phyloP scores from a whole-genome alignment of 371 early-diverging fungal species.

The Entomophthora muscae region DNA sequence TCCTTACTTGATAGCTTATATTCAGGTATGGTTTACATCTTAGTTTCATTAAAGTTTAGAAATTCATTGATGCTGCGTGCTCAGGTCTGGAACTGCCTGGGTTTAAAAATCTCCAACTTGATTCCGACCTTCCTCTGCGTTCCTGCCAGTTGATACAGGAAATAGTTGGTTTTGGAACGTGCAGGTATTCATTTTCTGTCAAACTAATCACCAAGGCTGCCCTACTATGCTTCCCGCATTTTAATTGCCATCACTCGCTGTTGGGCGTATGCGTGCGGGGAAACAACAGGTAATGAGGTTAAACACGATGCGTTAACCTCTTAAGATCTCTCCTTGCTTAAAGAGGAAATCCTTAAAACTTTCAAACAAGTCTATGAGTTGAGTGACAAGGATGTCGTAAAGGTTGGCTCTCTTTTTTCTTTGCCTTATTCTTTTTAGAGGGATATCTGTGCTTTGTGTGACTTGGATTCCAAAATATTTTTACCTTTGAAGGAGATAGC shows the following conservation, averaged over 20 bases:
- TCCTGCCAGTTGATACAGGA: neutral
- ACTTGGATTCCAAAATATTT: no score
- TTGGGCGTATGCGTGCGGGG: neutral
- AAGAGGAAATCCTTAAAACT: neutral
- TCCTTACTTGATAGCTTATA: neutral
- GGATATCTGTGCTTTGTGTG: no score
- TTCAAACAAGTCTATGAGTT: neutral
- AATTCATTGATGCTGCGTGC: neutral
- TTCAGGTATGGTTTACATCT: neutral
- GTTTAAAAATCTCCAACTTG: neutral
- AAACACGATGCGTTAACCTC: neutral
- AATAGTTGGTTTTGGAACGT: neutral
- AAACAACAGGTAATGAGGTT: neutral
- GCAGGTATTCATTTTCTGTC: neutral
- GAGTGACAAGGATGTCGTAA: neutral
- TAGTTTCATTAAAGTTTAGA: neutral
- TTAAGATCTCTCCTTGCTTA: neutral
- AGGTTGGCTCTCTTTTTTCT: no score
- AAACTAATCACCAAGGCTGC: neutral
- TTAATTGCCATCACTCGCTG: neutral
- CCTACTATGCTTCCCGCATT: neutral
- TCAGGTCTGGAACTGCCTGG: neutral
- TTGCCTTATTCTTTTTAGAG: no score
- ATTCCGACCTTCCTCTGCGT: neutral
- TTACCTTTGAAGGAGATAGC: no score